Conservation (phyloP, 495 filamentous ascomycete genomes). For the Penicillium malachiteum region DNA sequence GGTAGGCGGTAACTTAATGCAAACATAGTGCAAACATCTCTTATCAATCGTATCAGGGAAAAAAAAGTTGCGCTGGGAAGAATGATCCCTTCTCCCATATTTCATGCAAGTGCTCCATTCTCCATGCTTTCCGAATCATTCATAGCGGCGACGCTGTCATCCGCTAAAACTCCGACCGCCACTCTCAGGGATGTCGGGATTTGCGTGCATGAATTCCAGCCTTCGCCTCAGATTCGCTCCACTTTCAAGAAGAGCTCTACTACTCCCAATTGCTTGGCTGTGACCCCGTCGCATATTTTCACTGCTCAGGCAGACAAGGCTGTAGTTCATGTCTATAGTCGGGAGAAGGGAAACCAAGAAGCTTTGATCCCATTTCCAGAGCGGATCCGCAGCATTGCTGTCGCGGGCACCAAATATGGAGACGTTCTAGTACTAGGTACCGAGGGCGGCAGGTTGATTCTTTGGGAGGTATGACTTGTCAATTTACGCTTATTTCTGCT, state of each 20-base stretch:
- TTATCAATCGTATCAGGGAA: conserved; percentile 33
- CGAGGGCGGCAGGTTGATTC: conserved; percentile 76
- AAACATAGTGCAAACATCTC: conserved; percentile 42
- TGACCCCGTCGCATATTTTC: conserved; percentile 82
- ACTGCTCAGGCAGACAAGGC: conserved; percentile 88
- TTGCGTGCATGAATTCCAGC: conserved; percentile 79
- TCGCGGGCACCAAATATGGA: conserved; percentile 60
- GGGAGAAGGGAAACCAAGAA: conserved; percentile 81
- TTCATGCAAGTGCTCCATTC: conserved; percentile 26
- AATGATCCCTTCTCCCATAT: conserved; percentile 16
- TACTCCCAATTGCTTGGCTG: conserved; percentile 71
- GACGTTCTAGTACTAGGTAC: conserved; percentile 80
- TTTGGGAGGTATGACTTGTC: conserved; percentile 78
- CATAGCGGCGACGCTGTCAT: conserved; percentile 68
- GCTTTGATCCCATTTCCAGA: conserved; percentile 82
- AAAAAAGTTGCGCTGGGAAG: conserved; percentile 21
- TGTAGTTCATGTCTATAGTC: conserved; percentile 85
- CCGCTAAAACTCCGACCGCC: conserved; percentile 61
- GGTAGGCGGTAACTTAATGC: conserved; percentile 9
- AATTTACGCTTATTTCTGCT: neutral
- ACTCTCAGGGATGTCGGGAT: conserved; percentile 77
- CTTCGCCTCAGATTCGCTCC: conserved; percentile 64
- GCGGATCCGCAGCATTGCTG: conserved; percentile 69
- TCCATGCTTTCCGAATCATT: conserved; percentile 81
- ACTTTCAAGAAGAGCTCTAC: conserved; percentile 93